Evolutionary conservation across 164 flowering plant species (phyloP).

Genomic region (Macadamia integrifolia): DNA sequence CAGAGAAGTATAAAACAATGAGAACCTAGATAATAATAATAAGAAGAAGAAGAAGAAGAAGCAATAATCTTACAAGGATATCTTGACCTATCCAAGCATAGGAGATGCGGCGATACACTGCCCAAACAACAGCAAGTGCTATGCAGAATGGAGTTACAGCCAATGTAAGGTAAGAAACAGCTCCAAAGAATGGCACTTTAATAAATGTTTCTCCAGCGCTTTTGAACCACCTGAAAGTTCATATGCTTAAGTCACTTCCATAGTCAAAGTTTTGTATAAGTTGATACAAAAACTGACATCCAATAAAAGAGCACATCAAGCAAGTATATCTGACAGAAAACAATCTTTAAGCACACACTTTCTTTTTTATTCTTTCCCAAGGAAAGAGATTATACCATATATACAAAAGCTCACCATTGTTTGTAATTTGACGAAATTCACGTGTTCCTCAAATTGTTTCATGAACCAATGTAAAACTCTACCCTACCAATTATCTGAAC

Average conservation of each 20-base stretch:
- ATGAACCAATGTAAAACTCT: no score
- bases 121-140: conserved; percentile 87
- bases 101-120: conserved; percentile 57
- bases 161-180: conserved; percentile 82
- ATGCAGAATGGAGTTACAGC: conserved; percentile 94
- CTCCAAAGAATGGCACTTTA: conserved; percentile 88
- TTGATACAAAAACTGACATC: background rate
- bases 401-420: no score
- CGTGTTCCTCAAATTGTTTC: no score
- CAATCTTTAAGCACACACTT: background rate
- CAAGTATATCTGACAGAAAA: background rate
- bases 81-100: conserved; percentile 99
- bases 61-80: conserved; percentile 70
- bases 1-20: background rate
- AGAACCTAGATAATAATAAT: no score
- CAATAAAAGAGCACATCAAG: background rate
- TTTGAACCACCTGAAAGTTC: conserved; percentile 74
- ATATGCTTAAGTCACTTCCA: conserved; percentile 4
- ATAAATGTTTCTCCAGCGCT: conserved; percentile 62
- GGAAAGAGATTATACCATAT: no score
- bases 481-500: no score
- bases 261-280: background rate
- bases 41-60: background rate
- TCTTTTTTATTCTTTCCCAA: background rate
- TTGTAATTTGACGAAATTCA: no score